Evolutionary conservation across 2,329 filamentous ascomycete genomes (phyloP).

Genomic region (Colletotrichum tanaceti): DNA sequence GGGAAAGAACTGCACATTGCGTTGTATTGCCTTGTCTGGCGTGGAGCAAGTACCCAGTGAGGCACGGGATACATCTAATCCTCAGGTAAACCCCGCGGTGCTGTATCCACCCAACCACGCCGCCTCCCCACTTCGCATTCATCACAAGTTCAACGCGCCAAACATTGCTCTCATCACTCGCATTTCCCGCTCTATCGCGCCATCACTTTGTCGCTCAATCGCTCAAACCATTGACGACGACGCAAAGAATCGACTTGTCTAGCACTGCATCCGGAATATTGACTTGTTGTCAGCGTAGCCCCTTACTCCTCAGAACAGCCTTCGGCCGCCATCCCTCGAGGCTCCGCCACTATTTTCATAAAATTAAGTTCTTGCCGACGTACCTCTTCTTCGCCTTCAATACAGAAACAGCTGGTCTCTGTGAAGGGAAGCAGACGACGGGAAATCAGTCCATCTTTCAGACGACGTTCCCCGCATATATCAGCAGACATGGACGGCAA

Average conservation of each 20-base stretch:
- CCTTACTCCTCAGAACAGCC: background rate
- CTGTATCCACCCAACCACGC: slow-evolving; percentile 4
- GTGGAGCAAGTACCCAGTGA: background rate
- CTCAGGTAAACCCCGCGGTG: background rate
- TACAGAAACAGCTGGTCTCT: background rate
- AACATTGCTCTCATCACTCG: background rate
- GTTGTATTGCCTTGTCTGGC: too few species aligned
- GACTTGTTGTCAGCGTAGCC: background rate
- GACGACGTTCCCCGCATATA: background rate
- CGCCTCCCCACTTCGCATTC: slow-evolving; percentile 2
- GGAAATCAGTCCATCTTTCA: background rate
- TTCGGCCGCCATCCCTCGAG: background rate
- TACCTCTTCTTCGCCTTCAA: background rate
- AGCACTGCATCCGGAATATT: background rate
- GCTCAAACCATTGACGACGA: background rate
- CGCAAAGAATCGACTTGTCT: background rate
- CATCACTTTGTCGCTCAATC: background rate
- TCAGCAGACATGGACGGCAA: slow-evolving; percentile 81
- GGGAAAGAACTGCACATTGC: background rate
- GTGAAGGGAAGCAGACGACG: background rate
- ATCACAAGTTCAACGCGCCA: slow-evolving; percentile 12
- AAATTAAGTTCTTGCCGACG: background rate
- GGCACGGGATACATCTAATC: background rate
- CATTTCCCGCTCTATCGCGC: background rate
- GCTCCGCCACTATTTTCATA: background rate